A percentile compares a stretch with the other conserved stretches of the same genome.
Evolutionary conservation across 768 basidiomycete species (phyloP).

Genomic region (Pisolithus marmoratus): DNA sequence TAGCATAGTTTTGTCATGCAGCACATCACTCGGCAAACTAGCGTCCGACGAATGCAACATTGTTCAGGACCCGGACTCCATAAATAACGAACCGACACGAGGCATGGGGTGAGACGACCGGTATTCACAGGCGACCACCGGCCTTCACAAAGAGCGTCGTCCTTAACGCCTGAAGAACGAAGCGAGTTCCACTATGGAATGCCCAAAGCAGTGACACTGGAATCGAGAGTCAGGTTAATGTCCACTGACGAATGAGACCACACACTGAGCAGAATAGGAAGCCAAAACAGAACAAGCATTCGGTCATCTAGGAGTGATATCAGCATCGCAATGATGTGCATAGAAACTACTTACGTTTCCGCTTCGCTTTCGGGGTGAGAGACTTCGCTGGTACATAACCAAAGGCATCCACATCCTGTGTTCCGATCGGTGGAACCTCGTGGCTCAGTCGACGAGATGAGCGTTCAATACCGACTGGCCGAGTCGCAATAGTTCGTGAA

Average conservation of each 20-base stretch:
- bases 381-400: constrained; percentile 52
- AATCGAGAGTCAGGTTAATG: constrained; percentile 5
- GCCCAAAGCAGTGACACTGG: constrained; percentile 61
- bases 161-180: constrained; percentile 46
- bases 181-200: constrained; percentile 47
- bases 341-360: constrained; percentile 53
- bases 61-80: too few species aligned
- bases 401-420: constrained; percentile 65
- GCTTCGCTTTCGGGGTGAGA: constrained; percentile 41
- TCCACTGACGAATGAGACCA: constrained; percentile 12
- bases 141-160: constrained; percentile 42
- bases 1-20: background rate
- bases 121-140: constrained; percentile 29
- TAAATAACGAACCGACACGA: too few species aligned
- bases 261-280: constrained; percentile 77
- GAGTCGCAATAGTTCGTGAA: constrained; percentile 15
- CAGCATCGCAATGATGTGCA: background rate
- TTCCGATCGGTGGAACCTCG: constrained; percentile 42
- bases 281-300: constrained; percentile 83
- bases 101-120: background rate
- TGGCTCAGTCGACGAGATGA: constrained; percentile 43
- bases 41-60: too few species aligned
- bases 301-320: constrained; percentile 54
- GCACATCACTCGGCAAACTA: background rate
- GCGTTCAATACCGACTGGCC: constrained; percentile 25